Evolutionary conservation across 2,329 filamentous ascomycete genomes (phyloP).

Genomic region (Aspergillus calidoustus): DNA sequence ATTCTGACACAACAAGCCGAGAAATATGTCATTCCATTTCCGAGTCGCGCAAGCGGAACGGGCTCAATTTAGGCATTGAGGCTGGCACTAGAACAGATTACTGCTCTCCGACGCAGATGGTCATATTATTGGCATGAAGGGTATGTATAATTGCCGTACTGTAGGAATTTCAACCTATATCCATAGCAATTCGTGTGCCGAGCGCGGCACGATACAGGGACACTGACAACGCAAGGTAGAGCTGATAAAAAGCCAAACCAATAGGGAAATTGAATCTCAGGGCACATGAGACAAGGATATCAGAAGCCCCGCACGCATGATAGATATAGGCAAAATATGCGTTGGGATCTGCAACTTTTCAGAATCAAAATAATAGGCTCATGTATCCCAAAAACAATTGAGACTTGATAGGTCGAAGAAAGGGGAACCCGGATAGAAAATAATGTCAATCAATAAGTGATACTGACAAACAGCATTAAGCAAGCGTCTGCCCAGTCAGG

Average conservation of each 20-base stretch:
- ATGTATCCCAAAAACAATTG: slow-evolving; percentile 19
- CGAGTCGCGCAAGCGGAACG: neutral
- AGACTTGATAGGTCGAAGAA: slow-evolving; percentile 1
- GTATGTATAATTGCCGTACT: slow-evolving; percentile 11
- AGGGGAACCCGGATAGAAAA: neutral
- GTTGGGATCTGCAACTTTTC: slow-evolving; percentile 28
- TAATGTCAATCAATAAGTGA: slow-evolving; percentile 20
- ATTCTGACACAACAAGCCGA: neutral
- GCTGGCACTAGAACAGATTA: neutral
- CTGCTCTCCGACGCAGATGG: neutral
- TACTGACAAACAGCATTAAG: slow-evolving; percentile 22
- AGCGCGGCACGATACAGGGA: slow-evolving; percentile 17
- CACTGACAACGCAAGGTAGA: neutral
- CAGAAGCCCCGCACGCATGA: slow-evolving; percentile 25
- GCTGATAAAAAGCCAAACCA: slow-evolving; percentile 3
- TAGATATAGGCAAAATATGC: slow-evolving; percentile 29
- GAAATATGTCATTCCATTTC: neutral
- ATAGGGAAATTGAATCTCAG: slow-evolving; percentile 12
- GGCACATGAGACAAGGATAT: slow-evolving; percentile 27
- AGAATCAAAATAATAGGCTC: slow-evolving; percentile 22
- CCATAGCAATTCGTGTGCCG: slow-evolving; percentile 9
- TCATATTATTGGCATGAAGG: slow-evolving; percentile 1
- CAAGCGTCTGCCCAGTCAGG: slow-evolving; percentile 18
- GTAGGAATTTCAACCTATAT: slow-evolving; percentile 18
- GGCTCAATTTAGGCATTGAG: no score